Percentiles rank a stretch among this genome's conserved stretches.
Conservation (phyloP, 306 rosid genomes). For the Acacia confusa region DNA sequence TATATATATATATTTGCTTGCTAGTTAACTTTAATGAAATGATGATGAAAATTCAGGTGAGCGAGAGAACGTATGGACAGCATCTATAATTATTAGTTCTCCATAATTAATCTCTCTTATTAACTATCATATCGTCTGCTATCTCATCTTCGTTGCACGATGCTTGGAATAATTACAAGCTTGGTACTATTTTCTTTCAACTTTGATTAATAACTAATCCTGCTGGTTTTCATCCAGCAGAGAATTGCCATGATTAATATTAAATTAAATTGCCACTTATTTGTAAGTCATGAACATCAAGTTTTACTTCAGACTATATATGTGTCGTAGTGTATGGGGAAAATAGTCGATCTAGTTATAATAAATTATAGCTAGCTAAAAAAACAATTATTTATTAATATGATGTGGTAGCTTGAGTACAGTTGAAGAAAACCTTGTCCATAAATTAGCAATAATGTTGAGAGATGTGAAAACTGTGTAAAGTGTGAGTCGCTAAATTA, state of each 20-base stretch:
- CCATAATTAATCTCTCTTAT: conserved; percentile 8
- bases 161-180: neutral
- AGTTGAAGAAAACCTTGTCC: neutral
- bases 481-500: neutral
- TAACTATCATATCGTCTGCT: conserved; percentile 29
- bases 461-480: neutral
- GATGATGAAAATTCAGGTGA: conserved; percentile 16
- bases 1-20: neutral
- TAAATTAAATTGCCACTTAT: no score
- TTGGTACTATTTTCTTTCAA: neutral
- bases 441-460: neutral
- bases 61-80: conserved; percentile 25
- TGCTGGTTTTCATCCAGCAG: neutral
- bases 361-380: no score
- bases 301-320: no score
- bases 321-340: no score
- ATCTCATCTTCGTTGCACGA: neutral
- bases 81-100: conserved; percentile 26
- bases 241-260: neutral
- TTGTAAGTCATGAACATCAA: neutral
- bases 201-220: neutral
- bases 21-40: conserved; percentile 11
- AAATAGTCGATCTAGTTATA: no score
- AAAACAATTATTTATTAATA: no score
- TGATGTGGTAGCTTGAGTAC: neutral